phyloP scores from a whole-genome alignment of 169 alveolate genomes.

The Besnoitia besnoiti region DNA sequence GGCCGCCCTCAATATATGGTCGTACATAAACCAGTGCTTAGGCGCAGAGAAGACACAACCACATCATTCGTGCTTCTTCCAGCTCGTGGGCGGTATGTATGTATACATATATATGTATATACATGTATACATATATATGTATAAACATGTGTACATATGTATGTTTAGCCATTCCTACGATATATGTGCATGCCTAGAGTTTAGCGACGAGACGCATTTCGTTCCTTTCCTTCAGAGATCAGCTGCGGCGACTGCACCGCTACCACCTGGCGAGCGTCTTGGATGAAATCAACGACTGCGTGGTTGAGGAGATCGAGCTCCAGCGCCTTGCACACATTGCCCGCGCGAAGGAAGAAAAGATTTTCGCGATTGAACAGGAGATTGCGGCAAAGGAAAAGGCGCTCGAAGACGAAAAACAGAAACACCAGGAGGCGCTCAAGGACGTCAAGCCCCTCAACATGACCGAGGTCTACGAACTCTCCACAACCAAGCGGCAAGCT shows the following conservation, averaged over 20 bases:
- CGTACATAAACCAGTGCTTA: too few species aligned
- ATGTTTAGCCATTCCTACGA: not conserved
- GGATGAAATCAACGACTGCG: constrained; percentile 34
- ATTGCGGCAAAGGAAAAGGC: constrained; percentile 45
- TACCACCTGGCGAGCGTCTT: constrained; percentile 32
- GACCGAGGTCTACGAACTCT: constrained; percentile 29
- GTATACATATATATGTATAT: not conserved
- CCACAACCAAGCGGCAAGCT: constrained; percentile 18
- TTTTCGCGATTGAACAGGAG: not conserved
- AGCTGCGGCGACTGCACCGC: constrained; percentile 57
- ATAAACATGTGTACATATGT: not conserved
- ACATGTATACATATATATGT: not conserved
- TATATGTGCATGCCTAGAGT: not conserved
- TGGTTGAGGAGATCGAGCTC: constrained; percentile 59
- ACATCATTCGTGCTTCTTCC: not conserved
- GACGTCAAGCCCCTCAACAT: constrained; percentile 12
- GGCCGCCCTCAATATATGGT: too few species aligned
- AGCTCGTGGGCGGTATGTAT: not conserved
- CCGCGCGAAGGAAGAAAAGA: not conserved
- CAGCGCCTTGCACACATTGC: constrained; percentile 16
- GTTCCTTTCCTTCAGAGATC: constrained; percentile 16
- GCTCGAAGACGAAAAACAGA: constrained; percentile 18
- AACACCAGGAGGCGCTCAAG: not conserved
- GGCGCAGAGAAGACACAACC: too few species aligned
- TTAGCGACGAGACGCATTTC: too few species aligned